Percentiles rank a stretch among this genome's conserved stretches.
phyloP scores from a whole-genome alignment of 2,329 filamentous ascomycete species.

The Fusarium sp. region DNA sequence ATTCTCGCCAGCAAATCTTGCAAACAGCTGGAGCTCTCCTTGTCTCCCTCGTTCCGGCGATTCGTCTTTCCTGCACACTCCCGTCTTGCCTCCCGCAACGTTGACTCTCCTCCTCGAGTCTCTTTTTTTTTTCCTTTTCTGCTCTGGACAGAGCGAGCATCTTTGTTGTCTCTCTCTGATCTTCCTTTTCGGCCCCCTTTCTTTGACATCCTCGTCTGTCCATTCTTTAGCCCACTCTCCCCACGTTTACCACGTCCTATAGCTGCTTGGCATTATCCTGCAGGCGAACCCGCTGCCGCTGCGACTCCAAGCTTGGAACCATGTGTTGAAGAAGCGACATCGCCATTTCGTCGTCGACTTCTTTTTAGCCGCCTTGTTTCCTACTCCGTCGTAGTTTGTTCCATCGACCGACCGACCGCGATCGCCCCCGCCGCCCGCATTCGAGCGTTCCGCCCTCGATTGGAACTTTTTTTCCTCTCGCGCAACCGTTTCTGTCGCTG shows the following conservation, averaged over 20 bases:
- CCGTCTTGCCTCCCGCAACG: slow-evolving; percentile 5
- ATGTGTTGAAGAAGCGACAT: slow-evolving; percentile 38
- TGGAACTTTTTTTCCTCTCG: slow-evolving; percentile 16
- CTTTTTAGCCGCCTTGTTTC: neutral
- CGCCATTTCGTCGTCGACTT: slow-evolving; percentile 7
- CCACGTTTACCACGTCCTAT: slow-evolving; percentile 30
- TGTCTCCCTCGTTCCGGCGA: slow-evolving; percentile 37
- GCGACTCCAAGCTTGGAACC: slow-evolving; percentile 10
- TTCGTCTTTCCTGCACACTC: slow-evolving; percentile 24
- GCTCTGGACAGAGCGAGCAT: neutral
- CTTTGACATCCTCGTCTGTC: slow-evolving; percentile 45
- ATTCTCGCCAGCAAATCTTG: slow-evolving; percentile 6
- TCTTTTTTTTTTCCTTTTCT: neutral
- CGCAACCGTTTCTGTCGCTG: slow-evolving; percentile 44
- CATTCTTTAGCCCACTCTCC: slow-evolving; percentile 38
- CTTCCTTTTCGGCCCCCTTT: slow-evolving; percentile 27
- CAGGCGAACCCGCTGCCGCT: slow-evolving; percentile 11
- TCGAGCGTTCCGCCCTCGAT: slow-evolving; percentile 31
- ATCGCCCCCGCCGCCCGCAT: slow-evolving; percentile 20
- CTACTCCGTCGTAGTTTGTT: neutral
- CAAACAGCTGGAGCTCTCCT: slow-evolving; percentile 11
- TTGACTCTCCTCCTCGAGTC: neutral
- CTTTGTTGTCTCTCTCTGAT: slow-evolving; percentile 5
- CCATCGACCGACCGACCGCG: slow-evolving; percentile 19
- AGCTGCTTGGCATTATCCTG: slow-evolving; percentile 33